Base-by-base conservation (phyloP, 805 yeast genomes). In the Debaryomyces castellii region DNA sequence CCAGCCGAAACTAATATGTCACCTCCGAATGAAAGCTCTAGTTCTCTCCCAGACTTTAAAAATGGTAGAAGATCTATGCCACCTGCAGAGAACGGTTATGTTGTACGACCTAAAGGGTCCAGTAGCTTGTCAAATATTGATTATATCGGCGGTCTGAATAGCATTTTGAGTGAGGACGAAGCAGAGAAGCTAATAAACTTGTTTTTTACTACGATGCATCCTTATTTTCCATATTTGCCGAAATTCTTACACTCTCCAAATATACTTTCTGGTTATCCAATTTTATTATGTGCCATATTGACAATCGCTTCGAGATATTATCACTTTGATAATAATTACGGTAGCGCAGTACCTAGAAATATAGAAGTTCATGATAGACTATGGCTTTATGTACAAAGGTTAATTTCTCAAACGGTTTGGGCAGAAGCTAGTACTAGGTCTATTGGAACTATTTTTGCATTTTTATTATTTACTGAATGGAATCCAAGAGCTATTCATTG, bases 401-500 rank as follows among this genome's bases (percentile, higher is more conserved):
- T 89, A 48, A 84, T 89, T 35, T 86, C 95, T 2, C 88, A 85
- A 63, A 84, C 96, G 0, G 90, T 89, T 4, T 90, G 96, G 97
- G 96, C 96, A 1, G 96, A 89, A 59, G 94, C 96, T 0, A 83
- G 88, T 47, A 87, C 94, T 5, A 70, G 96, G 51, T 85, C 94
- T 0, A 79, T 90, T 3, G 97, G 96, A 1, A 89, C 97, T 0
- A 83, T 90, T 5, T 75, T 87, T 49, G 91, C 97, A 0, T 88
- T 91, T 58, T 65, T 91, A 41, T 69, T 91, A 14, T 85, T 89
- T 54, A 87, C 96, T 0, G 97, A 92, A 63, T 91, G 98, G 98
- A 89, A 90, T 55, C 97, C 97, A 3, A 71, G 96, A 44, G 96
- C 96, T 3, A 89, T 90, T 49, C 97, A 90, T 63, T 85, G 90